Conservation (phyloP, 2,329 filamentous ascomycete genomes). For the Microsporum canis region DNA sequence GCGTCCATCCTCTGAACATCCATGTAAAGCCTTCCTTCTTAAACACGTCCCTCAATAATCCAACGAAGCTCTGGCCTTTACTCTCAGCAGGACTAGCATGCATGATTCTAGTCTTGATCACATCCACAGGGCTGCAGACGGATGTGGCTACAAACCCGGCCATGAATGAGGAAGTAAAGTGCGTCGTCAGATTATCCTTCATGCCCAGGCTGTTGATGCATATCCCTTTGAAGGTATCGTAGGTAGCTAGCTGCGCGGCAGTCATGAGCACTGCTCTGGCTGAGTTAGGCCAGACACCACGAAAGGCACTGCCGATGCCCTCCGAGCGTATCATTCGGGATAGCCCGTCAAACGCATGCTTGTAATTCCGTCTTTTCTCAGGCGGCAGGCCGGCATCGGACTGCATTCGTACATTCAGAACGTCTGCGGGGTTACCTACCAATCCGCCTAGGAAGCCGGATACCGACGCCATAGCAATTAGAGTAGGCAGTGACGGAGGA, state of each 20-base stretch:
- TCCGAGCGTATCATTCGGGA: constrained; percentile 79
- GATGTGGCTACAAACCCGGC: constrained; percentile 57
- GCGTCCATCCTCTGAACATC: constrained; percentile 58
- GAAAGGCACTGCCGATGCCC: constrained; percentile 63
- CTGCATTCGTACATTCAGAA: constrained; percentile 97
- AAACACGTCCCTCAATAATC: constrained; percentile 43
- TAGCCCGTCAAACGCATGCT: constrained; percentile 75
- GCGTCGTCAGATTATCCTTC: constrained; percentile 47
- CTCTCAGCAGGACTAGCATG: constrained; percentile 37
- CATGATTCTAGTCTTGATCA: constrained; percentile 58
- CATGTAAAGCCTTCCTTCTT: constrained; percentile 48
- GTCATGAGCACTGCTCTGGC: constrained; percentile 56
- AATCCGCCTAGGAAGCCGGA: constrained; percentile 84
- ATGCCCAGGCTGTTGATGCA: constrained; percentile 43
- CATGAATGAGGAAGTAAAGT: constrained; percentile 50
- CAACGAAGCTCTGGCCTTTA: constrained; percentile 36
- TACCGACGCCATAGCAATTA: constrained; percentile 68
- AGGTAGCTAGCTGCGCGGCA: constrained; percentile 51
- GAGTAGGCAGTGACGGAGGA: constrained; percentile 57
- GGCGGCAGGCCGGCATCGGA: constrained; percentile 69
- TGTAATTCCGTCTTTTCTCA: constrained; percentile 72
- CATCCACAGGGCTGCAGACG: constrained; percentile 55
- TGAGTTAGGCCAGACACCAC: constrained; percentile 57
- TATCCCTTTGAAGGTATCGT: constrained; percentile 52
- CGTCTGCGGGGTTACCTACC: constrained; percentile 87